Evolutionary conservation across 495 filamentous ascomycete species (phyloP).

Genomic region (Aspergillus baeticus): DNA sequence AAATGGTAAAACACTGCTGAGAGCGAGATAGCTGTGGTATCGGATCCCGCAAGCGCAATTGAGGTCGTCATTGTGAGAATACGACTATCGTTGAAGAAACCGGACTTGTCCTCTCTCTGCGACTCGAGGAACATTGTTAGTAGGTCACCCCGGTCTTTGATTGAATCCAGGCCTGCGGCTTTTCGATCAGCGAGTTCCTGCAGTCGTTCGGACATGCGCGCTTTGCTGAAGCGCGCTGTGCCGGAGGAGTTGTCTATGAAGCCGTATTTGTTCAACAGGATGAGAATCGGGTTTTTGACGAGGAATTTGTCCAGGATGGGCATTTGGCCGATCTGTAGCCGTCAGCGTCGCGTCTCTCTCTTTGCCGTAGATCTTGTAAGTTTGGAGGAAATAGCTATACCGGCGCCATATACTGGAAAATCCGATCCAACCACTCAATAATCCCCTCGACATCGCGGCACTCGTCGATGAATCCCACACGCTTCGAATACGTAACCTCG

Average conservation of each 20-base stretch:
- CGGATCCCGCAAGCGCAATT: too few relatives aligned
- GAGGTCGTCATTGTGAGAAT: too few relatives aligned
- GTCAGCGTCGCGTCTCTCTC: too few relatives aligned
- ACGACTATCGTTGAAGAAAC: too few relatives aligned
- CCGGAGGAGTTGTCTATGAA: too few relatives aligned
- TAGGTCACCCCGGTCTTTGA: constrained; percentile 22
- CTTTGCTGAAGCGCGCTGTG: neutral
- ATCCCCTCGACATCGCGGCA: constrained; percentile 32
- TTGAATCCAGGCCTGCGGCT: neutral
- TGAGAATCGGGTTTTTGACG: constrained; percentile 19
- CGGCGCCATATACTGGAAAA: constrained; percentile 4
- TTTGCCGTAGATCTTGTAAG: constrained; percentile 18
- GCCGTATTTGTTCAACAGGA: neutral
- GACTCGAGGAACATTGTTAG: constrained; percentile 24
- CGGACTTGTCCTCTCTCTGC: constrained; percentile 7
- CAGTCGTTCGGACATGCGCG: neutral
- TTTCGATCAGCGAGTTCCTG: neutral
- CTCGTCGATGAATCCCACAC: constrained; percentile 35
- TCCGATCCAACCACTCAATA: constrained; percentile 16
- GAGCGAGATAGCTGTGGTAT: constrained; percentile 43
- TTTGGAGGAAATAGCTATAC: neutral
- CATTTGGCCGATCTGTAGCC: constrained; percentile 18
- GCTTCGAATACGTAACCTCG: constrained; percentile 32
- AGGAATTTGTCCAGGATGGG: constrained; percentile 33
- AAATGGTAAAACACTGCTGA: constrained; percentile 32